phyloP scores from a whole-genome alignment of 805 yeast species.

The Ogataea dorogensis region DNA sequence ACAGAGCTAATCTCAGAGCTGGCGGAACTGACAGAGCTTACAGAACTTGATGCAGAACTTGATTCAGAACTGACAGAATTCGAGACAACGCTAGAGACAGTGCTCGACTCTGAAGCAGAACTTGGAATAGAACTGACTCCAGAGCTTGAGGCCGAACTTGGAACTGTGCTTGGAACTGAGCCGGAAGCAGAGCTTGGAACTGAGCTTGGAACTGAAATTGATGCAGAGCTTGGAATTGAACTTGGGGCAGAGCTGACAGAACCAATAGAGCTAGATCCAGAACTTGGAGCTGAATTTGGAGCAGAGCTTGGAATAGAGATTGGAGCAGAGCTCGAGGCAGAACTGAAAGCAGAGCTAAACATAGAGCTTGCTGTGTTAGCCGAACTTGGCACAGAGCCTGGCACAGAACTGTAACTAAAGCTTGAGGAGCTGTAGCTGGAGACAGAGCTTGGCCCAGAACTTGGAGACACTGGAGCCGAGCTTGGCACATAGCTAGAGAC shows the following conservation, averaged over 20 bases:
- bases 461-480: not conserved
- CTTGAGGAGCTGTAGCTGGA: conserved; percentile 1
- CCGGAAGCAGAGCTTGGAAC: not conserved
- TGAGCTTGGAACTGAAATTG: not conserved
- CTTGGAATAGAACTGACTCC: not conserved
- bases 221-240: not conserved
- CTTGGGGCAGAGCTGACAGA: not conserved
- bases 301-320: conserved; percentile 1
- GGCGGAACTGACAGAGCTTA: not conserved
- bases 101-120: too few species aligned
- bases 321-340: not conserved
- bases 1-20: not conserved
- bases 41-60: not conserved
- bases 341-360: conserved; percentile 1
- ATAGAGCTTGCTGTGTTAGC: too few species aligned
- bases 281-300: conserved; percentile 1
- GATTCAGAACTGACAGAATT: too few species aligned
- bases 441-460: not conserved
- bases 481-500: not conserved
- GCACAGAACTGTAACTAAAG: not conserved
- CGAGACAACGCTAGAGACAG: too few species aligned
- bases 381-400: too few species aligned
- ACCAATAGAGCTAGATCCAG: conserved; percentile 1
- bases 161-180: not conserved
- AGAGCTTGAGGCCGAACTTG: not conserved